Base-by-base conservation (phyloP, 2,329 filamentous ascomycete genomes). In the Neofusicoccum umdonicola region DNA sequence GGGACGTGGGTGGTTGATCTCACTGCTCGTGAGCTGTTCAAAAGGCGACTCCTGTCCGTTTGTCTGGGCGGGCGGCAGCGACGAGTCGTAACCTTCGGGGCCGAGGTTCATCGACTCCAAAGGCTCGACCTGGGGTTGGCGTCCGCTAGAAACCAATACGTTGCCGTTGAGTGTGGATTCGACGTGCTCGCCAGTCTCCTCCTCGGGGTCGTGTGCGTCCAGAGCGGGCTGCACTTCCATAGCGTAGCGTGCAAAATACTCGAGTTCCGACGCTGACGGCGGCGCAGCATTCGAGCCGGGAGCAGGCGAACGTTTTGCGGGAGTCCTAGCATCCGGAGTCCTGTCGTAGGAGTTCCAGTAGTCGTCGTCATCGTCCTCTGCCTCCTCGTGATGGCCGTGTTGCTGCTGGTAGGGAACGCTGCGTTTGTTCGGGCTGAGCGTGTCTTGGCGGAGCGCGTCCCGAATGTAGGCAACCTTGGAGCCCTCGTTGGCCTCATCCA, bases 281-380 rank as follows among this genome's bases (percentile, higher is more conserved):
- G 68, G 73, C 71, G 76, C 74, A 8, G 69, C 77, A 68, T 62
- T 74, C 71, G 76, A 42, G 76, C 76, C 63, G 1, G 89, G 88
- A 12, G 85, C 88, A 3, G 89, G 88, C 4, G 88, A 89, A 27
- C 80, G 82, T 71, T 88, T 87, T 22, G 81, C 77, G 6, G 77
- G 77, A 13, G 77, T 78, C 17, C 69, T 35, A 73, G 84, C 87
- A 0, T 84, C 83, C 1, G 90, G 89, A 3, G 89, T 91, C 31
- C 85, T 85, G 73, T 92, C 90, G 74, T 94, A 93, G 66, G 87
- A 85, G 37, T 87, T 89, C 91, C 91, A 94, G 76, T 94, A 94
- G 69, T 88, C 88, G 68, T 91, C 90, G 67, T 92, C 89, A 37
- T 90, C 89, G 22, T 90, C 88, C 0, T 87, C 87, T 0, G 88